These are phyloP conservation scores for Penicillium sp. DNA, from an alignment of 2,329 filamentous ascomycete genomes.

Conservation along the genomic window DNA sequence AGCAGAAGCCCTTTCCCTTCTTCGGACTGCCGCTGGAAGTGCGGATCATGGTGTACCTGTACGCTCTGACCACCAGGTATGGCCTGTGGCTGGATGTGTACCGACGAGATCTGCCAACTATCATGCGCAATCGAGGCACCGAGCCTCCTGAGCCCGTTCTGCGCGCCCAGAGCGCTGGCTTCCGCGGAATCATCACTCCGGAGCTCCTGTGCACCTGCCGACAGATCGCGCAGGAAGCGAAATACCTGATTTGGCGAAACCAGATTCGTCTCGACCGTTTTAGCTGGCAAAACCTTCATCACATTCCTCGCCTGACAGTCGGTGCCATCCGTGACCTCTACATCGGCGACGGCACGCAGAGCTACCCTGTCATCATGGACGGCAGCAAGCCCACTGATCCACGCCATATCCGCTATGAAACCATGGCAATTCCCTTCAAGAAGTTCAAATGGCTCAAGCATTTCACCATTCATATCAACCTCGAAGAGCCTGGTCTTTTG, in stretches of 20 bases:
- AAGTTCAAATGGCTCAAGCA: not conserved
- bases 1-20: not conserved
- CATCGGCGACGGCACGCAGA: too few relatives aligned
- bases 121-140: not conserved
- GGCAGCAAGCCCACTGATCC: too few relatives aligned
- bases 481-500: not conserved
- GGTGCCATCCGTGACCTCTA: not conserved
- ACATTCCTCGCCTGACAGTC: not conserved
- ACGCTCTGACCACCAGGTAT: not conserved
- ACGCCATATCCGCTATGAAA: too few relatives aligned
- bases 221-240: not conserved
- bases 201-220: slow-evolving; percentile 1
- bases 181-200: not conserved
- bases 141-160: not conserved
- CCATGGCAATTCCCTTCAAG: too few relatives aligned
- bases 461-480: not conserved
- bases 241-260: not conserved
- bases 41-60: not conserved
- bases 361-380: too few relatives aligned
- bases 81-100: slow-evolving; percentile 2
- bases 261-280: not conserved
- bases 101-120: not conserved
- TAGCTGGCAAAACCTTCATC: not conserved
- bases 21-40: not conserved
- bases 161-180: too few relatives aligned